Conservation (phyloP, 2,329 filamentous ascomycete species). For the Xylaria hypoxylon region DNA sequence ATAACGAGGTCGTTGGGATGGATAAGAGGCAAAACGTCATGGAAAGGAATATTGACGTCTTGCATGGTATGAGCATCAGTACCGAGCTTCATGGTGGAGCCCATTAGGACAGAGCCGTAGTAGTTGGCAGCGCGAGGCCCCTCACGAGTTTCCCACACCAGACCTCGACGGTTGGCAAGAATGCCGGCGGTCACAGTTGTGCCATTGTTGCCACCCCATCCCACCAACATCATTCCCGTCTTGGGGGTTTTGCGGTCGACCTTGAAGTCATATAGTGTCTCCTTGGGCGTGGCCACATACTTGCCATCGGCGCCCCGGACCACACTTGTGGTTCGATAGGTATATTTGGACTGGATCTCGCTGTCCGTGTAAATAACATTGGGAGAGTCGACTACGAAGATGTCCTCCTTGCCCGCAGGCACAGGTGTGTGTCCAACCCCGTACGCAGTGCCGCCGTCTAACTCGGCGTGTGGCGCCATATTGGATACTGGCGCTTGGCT, state of each 20-base stretch:
- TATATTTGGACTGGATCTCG: conserved; percentile 93
- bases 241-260: conserved; percentile 93
- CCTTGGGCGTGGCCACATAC: conserved; percentile 84
- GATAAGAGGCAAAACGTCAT: conserved; percentile 93
- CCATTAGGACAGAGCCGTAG: conserved; percentile 98
- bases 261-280: conserved; percentile 97
- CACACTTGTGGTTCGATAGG: conserved; percentile 93
- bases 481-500: conserved; percentile 47
- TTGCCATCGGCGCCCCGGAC: conserved; percentile 76
- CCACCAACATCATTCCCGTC: conserved; percentile 96
- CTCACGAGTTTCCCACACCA: conserved; percentile 94
- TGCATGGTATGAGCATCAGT: conserved; percentile 83
- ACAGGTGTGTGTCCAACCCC: conserved; percentile 65
- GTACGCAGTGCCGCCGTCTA: conserved; percentile 67
- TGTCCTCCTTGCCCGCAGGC: conserved; percentile 58
- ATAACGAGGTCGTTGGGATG: conserved; percentile 96
- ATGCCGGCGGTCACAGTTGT: conserved; percentile 97
- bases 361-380: conserved; percentile 91
- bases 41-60: conserved; percentile 97
- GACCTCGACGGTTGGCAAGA: conserved; percentile 88
- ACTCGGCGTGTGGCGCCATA: conserved; percentile 94
- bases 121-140: conserved; percentile 90
- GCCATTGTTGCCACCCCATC: conserved; percentile 98
- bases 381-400: conserved; percentile 90
- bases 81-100: conserved; percentile 96